phyloP scores from a whole-genome alignment of 345 rosid genomes.

The Populus simonii region DNA sequence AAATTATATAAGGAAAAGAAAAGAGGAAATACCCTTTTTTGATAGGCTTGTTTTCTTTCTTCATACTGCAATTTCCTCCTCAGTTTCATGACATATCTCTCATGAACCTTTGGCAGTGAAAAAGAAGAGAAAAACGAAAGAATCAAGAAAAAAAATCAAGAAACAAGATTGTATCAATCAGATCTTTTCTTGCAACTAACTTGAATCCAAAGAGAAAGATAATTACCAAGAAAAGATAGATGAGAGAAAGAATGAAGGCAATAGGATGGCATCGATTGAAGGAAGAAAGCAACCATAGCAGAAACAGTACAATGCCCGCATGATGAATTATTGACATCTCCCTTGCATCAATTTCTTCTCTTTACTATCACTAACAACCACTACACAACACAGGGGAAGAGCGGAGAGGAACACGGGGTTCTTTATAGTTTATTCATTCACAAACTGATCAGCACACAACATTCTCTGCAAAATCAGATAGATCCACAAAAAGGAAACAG shows the following conservation, averaged over 20 bases:
- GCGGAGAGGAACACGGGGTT: no score
- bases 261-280: conserved; percentile 51
- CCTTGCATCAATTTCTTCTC: conserved; percentile 31
- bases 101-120: conserved; percentile 56
- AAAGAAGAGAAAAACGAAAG: neutral
- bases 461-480: no score
- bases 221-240: conserved; percentile 71
- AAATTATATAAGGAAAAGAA: neutral
- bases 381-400: no score
- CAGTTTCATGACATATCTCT: conserved; percentile 55
- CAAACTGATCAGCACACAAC: no score
- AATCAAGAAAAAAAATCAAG: neutral
- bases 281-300: conserved; percentile 64
- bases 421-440: no score
- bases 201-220: no score
- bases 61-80: conserved; percentile 57
- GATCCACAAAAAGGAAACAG: no score
- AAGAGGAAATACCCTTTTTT: conserved; percentile 53
- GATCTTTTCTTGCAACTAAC: no score
- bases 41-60: conserved; percentile 61
- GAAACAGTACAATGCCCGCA: conserved; percentile 55
- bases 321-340: conserved; percentile 70
- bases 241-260: conserved; percentile 52
- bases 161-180: no score
- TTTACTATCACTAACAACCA: no score